These are phyloP conservation scores for Arxiozyma heterogenica DNA, from an alignment of 1,139 yeast genomes.

Conservation along the genomic window DNA sequence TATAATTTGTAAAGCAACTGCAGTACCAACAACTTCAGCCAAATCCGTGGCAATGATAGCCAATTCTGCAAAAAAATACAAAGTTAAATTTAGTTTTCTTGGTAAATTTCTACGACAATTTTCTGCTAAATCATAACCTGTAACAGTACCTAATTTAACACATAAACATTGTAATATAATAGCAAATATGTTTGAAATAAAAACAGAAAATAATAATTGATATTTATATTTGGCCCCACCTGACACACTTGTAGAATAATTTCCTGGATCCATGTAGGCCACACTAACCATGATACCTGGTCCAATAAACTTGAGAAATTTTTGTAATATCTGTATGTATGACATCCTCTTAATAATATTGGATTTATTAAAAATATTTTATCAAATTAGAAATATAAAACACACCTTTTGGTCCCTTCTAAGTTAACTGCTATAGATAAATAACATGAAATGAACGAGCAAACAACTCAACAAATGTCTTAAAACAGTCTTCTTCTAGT, in stretches of 20 bases:
- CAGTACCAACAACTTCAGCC: slow-evolving; percentile 82
- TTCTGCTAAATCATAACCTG: slow-evolving; percentile 69
- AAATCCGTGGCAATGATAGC: slow-evolving; percentile 81
- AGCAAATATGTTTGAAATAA: slow-evolving; percentile 79
- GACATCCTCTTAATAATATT: neutral
- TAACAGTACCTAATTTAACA: slow-evolving; percentile 69
- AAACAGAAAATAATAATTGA: slow-evolving; percentile 68
- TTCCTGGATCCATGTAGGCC: slow-evolving; percentile 97
- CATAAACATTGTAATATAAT: slow-evolving; percentile 74
- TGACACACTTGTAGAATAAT: slow-evolving; percentile 89
- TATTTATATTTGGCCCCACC: slow-evolving; percentile 86
- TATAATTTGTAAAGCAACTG: slow-evolving; percentile 74
- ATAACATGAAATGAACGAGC: too few relatives aligned
- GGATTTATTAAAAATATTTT: neutral
- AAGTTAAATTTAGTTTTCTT: slow-evolving; percentile 42
- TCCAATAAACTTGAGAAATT: slow-evolving; percentile 52
- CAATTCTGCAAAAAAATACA: slow-evolving; percentile 66
- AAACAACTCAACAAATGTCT: neutral
- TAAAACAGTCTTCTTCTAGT: neutral
- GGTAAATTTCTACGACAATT: slow-evolving; percentile 61
- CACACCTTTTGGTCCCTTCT: neutral
- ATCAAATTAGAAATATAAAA: neutral
- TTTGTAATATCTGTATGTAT: slow-evolving; percentile 9
- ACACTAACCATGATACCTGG: slow-evolving; percentile 94
- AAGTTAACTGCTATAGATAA: neutral